Evolutionary conservation across 345 rosid genomes (phyloP), one percentile per base, ranked within the genome.

Genomic region (Durio zibethinus): DNA sequence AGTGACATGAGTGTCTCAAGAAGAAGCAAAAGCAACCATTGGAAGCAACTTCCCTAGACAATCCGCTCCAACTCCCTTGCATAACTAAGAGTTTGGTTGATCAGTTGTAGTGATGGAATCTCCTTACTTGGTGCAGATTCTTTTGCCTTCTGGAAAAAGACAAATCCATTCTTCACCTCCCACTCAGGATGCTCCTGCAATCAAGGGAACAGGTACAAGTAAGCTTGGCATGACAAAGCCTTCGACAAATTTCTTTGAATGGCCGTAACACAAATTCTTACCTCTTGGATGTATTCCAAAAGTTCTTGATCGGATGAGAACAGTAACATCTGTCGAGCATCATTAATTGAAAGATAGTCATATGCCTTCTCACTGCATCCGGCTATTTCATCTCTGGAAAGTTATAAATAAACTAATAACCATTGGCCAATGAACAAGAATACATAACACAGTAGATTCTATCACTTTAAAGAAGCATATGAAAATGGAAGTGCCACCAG

Each of bases 301-400:
- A 94, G 90, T 56, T 97, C 97, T 38, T 87, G 77, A 79, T 94
- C 98, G n/a, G 94, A 87, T 60, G 95, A 73, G 87, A 87, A 97
- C 35, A 97, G 86, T 76, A 97, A 79, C 90, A 91, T 94, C 79
- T 90, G 86, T 2, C 80, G 69, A 35, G 99, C 95, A 85, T 94
- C 90, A 25, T 52, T 83, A 16, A 94, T 54, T 20, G 97, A 91
- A 77, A 97, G 90, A 83, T 85, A 88, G 86, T 94, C 97, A 73
- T 92, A 94, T 52, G 99, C 98, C 88, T 92, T 97, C 92, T 97
- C 99, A 63, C 97, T 94, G 89, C 99, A 97, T 78, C 99, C 98
- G 75, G 98, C 91, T 82, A 97, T 94, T 83, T 97, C 99, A 80
- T 97, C 98, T 83, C 98, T 97, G 78, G 20, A 77, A 75, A 16